Base-by-base conservation (phyloP, 345 rosid species). In the Camelina laxa region DNA sequence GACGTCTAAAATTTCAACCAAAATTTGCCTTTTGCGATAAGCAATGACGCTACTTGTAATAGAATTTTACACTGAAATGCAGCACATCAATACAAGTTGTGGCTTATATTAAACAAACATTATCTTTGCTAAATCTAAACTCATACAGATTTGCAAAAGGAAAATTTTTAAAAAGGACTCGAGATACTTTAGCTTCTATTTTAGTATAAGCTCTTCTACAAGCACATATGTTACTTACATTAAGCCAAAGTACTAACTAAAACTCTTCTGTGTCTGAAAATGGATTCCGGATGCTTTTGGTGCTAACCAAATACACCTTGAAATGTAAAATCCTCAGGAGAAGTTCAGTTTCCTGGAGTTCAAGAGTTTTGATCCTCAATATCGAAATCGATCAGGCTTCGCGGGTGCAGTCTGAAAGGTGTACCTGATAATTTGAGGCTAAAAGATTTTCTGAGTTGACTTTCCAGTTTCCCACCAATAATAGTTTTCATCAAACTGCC, bases 401-500 rank as follows among this genome's bases (percentile, higher is more conserved):
- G 56, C 12, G 13, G 36, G 15, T 50, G 15, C 35, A 67, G 44
- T 24, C 62, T 5, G 13, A 27, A 62, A 63, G 36, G 36, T 10
- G 27, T 33, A 61, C 54, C 42, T 57, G 68, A 74, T 48, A 20
- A 38, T 60, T 15, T 11, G 58, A 58, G 47, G 20, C 27, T 60
- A 20, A 27, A 11, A n/a, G 47, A 36, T 48, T 35, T 35, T 62
- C 16, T 53, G 67, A 42, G n/a, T 51, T 21, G 21, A 60, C 36
- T 39, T 50, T 33, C 27, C 13, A 47, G 66, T 44, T 73, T 31
- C 58, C 20, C 12, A 36, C 22, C 60, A 49, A 59, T 58, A 39
- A 27, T 9, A 9, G 12, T 13, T 7, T 47, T 53, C 59, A 53
- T 88, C 84, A 90, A 70, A 92, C 82, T 20, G 97, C 97, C 83